Conservation (phyloP, 169 alveolate species). For the Perkinsus olseni region DNA sequence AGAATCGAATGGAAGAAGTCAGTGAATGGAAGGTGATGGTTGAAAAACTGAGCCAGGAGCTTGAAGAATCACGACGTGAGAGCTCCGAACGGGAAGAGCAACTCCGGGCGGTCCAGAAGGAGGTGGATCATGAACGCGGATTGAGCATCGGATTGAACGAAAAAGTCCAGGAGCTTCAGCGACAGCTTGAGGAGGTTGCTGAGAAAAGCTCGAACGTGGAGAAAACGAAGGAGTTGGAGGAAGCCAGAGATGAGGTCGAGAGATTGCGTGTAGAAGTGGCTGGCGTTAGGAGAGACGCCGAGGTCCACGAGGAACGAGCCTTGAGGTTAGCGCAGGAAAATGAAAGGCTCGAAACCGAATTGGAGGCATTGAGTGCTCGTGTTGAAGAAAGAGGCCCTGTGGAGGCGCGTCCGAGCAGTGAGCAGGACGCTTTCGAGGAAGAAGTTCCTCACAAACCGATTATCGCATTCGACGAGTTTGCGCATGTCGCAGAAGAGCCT, state of each 20-base stretch:
- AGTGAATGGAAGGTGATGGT: neutral
- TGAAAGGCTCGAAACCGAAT: neutral
- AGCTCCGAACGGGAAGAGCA: too few relatives aligned
- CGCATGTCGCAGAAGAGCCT: neutral
- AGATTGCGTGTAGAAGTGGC: neutral
- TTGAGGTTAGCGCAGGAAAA: neutral
- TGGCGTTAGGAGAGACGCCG: neutral
- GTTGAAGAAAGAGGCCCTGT: too few relatives aligned
- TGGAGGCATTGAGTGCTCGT: too few relatives aligned
- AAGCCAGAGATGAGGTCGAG: neutral
- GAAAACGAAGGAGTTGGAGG: neutral
- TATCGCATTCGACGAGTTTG: neutral
- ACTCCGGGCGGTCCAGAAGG: too few relatives aligned
- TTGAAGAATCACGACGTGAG: too few relatives aligned
- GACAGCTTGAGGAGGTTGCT: neutral
- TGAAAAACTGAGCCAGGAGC: neutral
- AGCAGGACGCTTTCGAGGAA: neutral
- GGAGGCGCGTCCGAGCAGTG: neutral
- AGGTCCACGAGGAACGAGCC: neutral
- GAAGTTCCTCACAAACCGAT: neutral
- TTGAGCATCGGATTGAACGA: too few relatives aligned
- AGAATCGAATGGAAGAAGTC: neutral
- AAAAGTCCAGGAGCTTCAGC: neutral
- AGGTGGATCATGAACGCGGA: too few relatives aligned
- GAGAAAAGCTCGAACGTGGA: neutral